Evolutionary conservation across 768 basidiomycete species (phyloP), one percentile per base, ranked within the genome.

Genomic region (Russula brevipes): DNA sequence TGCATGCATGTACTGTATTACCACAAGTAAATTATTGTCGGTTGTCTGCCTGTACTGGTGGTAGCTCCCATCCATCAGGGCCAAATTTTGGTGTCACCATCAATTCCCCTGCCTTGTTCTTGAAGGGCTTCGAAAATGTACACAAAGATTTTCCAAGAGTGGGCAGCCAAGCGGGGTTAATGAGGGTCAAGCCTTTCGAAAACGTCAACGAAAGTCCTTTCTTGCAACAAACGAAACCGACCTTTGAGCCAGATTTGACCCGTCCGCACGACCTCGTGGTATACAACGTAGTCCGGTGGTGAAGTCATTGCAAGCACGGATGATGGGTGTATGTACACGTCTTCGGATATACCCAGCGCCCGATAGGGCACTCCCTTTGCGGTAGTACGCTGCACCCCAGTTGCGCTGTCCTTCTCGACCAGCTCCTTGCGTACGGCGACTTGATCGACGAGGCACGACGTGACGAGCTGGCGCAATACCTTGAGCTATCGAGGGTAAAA

Each of bases 381-480:
- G 31, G 85, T 91, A 9, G 87, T 78, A 72, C 81, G 91, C 68
- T 91, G 87, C 49, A 80, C 76, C 5, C 89, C 91, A 12, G 81
- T 77, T 2, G 81, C 77, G 16, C 79, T 76, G 53, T 79, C 76
- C 64, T 83, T 84, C 50, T 85, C 81, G 14, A 86, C 79, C 39
- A 91, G 73, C 71, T 98, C 96, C 71, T 89, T 92, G 33, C 97
- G 85, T 14, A 95, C 81, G 8, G 97, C 97, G 14, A 98, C 85
- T 74, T 96, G 93, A 73, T 99, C 95, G 67, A 98, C 91, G 76
- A 97, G 98, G 16, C 85, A 91, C 10, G 96, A 88, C 0, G 90
- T 81, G 51, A 98, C 71, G 10, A 98, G 80, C 72, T 98, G 97
- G 45, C 91, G 83, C 11, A 99, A 79, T 17, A 91, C 85, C 73